These are phyloP conservation scores for Sclerotinia trifoliorum DNA, from an alignment of 2,329 filamentous ascomycete species.

Conservation along the genomic window DNA sequence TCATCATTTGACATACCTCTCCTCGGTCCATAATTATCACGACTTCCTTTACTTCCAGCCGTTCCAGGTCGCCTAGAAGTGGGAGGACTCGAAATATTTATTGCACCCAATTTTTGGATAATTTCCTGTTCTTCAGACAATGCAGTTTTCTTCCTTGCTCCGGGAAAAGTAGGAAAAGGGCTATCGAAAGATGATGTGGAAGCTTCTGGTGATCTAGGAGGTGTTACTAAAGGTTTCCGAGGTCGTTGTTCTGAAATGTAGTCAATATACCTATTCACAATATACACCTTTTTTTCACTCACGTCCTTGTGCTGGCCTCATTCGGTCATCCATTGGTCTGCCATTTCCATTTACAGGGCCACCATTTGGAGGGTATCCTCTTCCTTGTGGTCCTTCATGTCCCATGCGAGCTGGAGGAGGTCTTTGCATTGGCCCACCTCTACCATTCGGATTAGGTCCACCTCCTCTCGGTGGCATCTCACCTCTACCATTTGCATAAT, in stretches of 20 bases:
- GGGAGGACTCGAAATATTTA: slow-evolving; percentile 34
- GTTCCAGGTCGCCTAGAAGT: slow-evolving; percentile 28
- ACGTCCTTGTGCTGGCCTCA: slow-evolving; percentile 27
- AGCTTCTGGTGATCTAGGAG: slow-evolving; percentile 43
- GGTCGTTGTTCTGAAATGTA: slow-evolving; percentile 26
- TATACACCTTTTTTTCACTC: slow-evolving; percentile 8
- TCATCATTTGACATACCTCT: slow-evolving; percentile 30
- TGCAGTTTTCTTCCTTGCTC: slow-evolving; percentile 43
- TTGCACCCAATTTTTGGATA: slow-evolving; percentile 35
- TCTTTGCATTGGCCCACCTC: slow-evolving; percentile 36
- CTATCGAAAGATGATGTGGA: slow-evolving; percentile 45
- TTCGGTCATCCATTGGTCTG: slow-evolving; percentile 26
- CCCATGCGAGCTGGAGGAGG: slow-evolving; percentile 33
- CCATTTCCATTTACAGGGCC: slow-evolving; percentile 26
- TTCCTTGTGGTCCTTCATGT: slow-evolving; percentile 32
- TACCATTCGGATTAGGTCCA: slow-evolving; percentile 24
- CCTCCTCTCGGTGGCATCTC: slow-evolving; percentile 32
- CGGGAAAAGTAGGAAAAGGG: slow-evolving; percentile 48
- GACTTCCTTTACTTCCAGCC: slow-evolving; percentile 33
- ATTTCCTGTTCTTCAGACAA: slow-evolving; percentile 43
- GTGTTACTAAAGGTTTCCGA: slow-evolving; percentile 37
- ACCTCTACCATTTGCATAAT: slow-evolving; percentile 35
- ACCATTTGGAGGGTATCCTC: slow-evolving; percentile 32
- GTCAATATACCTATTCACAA: slow-evolving; percentile 8
- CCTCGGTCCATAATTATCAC: slow-evolving; percentile 24